phyloP scores from a whole-genome alignment of 1,284 basidiomycete genomes.

The Cutaneotrichosporon sp. region DNA sequence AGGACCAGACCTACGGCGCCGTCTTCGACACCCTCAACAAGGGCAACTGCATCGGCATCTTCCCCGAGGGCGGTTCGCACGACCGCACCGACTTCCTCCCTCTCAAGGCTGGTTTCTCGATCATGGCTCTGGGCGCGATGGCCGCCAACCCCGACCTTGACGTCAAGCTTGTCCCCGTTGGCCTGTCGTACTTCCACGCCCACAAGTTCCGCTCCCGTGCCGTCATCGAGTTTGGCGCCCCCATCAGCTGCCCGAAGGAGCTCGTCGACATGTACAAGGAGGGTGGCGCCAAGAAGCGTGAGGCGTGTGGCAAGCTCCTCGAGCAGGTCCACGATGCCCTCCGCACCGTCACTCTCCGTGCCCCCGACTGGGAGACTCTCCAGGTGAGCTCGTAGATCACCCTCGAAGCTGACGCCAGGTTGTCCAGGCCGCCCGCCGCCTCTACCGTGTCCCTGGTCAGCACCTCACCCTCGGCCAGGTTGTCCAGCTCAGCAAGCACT shows the following conservation, averaged over 20 bases:
- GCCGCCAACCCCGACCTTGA: slow-evolving; percentile 80
- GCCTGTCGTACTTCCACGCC: slow-evolving; percentile 92
- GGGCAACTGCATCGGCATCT: slow-evolving; percentile 90
- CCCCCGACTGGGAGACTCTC: slow-evolving; percentile 96
- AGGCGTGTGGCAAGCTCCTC: slow-evolving; percentile 86
- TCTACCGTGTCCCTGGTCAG: slow-evolving; percentile 95
- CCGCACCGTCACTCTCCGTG: slow-evolving; percentile 94
- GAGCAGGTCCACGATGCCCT: slow-evolving; percentile 94
- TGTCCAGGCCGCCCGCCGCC: slow-evolving; percentile 90
- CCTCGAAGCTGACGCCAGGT: slow-evolving; percentile 66
- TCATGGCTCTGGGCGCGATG: slow-evolving; percentile 99
- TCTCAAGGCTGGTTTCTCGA: slow-evolving; percentile 90
- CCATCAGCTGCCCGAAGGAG: slow-evolving; percentile 83
- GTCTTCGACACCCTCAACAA: slow-evolving; percentile 87
- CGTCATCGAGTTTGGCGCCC: slow-evolving; percentile 94
- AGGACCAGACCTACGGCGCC: slow-evolving; percentile 90
- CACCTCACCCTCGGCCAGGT: slow-evolving; percentile 94
- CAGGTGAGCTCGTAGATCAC: slow-evolving; percentile 64
- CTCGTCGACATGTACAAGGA: slow-evolving; percentile 86
- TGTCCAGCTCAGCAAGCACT: slow-evolving; percentile 92
- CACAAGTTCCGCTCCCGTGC: slow-evolving; percentile 92
- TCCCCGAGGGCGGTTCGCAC: slow-evolving; percentile 97
- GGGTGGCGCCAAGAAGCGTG: slow-evolving; percentile 84
- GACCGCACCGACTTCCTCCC: slow-evolving; percentile 93
- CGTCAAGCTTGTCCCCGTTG: slow-evolving; percentile 92